Percentiles rank a stretch among this genome's conserved stretches.
Evolutionary conservation across 2,329 filamentous ascomycete genomes (phyloP).

Genomic region (Cladorrhinum sp.): DNA sequence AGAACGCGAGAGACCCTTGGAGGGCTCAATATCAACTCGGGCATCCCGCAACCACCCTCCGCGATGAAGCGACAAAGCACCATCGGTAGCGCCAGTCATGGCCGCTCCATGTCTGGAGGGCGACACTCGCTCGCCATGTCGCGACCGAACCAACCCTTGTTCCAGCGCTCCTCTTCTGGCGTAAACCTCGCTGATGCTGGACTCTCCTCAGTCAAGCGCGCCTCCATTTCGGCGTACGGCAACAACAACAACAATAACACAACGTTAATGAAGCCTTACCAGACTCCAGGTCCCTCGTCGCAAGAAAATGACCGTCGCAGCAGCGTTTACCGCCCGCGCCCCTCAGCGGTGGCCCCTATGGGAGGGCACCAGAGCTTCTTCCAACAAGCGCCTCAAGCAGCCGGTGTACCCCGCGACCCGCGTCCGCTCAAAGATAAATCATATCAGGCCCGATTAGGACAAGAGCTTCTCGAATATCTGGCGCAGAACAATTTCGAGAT

Average conservation of each 20-base stretch:
- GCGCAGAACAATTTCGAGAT: constrained; percentile 94
- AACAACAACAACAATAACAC: constrained; percentile 53
- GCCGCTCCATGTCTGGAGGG: constrained; percentile 76
- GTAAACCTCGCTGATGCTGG: constrained; percentile 75
- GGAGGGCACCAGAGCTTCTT: constrained; percentile 88
- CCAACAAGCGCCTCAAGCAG: constrained; percentile 75
- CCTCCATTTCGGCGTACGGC: constrained; percentile 57
- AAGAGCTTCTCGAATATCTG: constrained; percentile 88
- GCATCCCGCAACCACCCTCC: constrained; percentile 85
- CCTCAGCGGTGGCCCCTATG: constrained; percentile 64
- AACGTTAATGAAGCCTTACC: constrained; percentile 65
- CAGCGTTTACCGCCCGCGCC: constrained; percentile 73
- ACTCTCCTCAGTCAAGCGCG: constrained; percentile 78
- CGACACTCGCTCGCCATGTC: constrained; percentile 81
- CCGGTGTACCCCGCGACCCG: constrained; percentile 81
- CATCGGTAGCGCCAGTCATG: constrained; percentile 69
- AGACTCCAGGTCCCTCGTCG: constrained; percentile 42
- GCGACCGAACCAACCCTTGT: constrained; percentile 81
- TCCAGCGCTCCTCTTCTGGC: constrained; percentile 80
- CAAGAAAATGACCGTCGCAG: constrained; percentile 63
- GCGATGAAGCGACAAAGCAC: constrained; percentile 92
- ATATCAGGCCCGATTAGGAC: constrained; percentile 78
- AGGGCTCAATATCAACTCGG: constrained; percentile 75
- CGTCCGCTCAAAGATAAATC: constrained; percentile 77
- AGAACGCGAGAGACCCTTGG: constrained; percentile 91